Percentiles rank a stretch among this genome's conserved stretches.
phyloP scores from a whole-genome alignment of 1,139 yeast genomes.

The Suhomyces ambrosiae region DNA sequence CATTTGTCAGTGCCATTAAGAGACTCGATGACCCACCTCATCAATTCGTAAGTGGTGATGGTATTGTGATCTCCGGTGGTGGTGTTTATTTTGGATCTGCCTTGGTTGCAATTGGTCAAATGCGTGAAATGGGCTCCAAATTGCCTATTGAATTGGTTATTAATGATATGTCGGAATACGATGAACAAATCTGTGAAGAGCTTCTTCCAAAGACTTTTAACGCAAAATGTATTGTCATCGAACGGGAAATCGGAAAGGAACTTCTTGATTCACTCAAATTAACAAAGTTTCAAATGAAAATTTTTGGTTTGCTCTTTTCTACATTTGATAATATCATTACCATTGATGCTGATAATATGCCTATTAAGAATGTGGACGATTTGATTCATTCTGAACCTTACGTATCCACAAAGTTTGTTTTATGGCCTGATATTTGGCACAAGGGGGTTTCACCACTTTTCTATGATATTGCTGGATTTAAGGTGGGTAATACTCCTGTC shows the following conservation, averaged over 20 bases:
- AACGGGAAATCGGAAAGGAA: constrained; percentile 31
- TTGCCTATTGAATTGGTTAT: constrained; percentile 41
- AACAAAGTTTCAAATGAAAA: constrained; percentile 33
- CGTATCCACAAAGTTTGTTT: constrained; percentile 30
- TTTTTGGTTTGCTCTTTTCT: constrained; percentile 36
- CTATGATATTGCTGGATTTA: constrained; percentile 37
- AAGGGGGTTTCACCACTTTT: constrained; percentile 37
- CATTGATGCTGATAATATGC: constrained; percentile 40
- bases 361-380: constrained; percentile 35
- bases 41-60: constrained; percentile 33
- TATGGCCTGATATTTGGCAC: constrained; percentile 47
- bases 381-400: constrained; percentile 30
- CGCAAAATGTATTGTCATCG: constrained; percentile 36
- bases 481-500: constrained; percentile 30
- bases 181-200: constrained; percentile 32
- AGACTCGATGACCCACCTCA: constrained; percentile 28
- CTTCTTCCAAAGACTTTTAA: constrained; percentile 31
- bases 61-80: constrained; percentile 39
- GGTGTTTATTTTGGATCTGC: constrained; percentile 33
- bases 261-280: constrained; percentile 20
- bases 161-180: constrained; percentile 28
- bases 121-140: constrained; percentile 36
- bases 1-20: constrained; percentile 27
- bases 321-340: constrained; percentile 38
- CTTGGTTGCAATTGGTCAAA: constrained; percentile 32